phyloP scores from a whole-genome alignment of 768 basidiomycete genomes.

The Cystofilobasidium ferigula region DNA sequence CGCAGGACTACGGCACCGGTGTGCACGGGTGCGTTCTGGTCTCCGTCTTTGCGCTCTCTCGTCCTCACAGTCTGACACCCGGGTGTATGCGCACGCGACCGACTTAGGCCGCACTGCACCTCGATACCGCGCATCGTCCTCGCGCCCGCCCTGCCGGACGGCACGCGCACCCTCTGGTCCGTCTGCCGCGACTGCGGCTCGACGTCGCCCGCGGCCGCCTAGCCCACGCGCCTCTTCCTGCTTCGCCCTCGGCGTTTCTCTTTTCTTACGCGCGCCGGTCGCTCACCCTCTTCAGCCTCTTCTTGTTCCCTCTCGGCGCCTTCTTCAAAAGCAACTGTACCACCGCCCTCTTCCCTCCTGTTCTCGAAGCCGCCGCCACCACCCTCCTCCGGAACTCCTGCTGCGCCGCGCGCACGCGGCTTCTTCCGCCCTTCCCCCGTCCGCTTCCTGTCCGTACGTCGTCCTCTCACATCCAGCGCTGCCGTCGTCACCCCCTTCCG shows the following conservation, averaged over 20 bases:
- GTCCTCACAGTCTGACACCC: background rate
- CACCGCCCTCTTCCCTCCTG: too few species aligned
- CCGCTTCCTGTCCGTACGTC: too few species aligned
- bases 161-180: conserved; percentile 16
- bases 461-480: too few species aligned
- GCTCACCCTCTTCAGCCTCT: too few species aligned
- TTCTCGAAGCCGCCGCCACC: too few species aligned
- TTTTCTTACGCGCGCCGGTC: background rate
- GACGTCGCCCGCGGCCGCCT: background rate
- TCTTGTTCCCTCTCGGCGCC: too few species aligned
- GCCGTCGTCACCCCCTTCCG: too few species aligned
- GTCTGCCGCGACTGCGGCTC: conserved; percentile 25
- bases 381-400: too few species aligned
- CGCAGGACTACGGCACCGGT: background rate
- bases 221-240: background rate
- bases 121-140: conserved; percentile 20
- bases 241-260: background rate
- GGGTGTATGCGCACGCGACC: background rate
- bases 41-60: background rate
- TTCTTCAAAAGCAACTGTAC: too few species aligned
- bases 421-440: too few species aligned
- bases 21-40: background rate
- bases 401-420: too few species aligned
- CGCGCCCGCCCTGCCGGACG: conserved; percentile 18
- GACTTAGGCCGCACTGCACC: conserved; percentile 9